Evolutionary conservation across 805 yeast species (phyloP).

Genomic region (Saccharomycopsis schoenii): DNA sequence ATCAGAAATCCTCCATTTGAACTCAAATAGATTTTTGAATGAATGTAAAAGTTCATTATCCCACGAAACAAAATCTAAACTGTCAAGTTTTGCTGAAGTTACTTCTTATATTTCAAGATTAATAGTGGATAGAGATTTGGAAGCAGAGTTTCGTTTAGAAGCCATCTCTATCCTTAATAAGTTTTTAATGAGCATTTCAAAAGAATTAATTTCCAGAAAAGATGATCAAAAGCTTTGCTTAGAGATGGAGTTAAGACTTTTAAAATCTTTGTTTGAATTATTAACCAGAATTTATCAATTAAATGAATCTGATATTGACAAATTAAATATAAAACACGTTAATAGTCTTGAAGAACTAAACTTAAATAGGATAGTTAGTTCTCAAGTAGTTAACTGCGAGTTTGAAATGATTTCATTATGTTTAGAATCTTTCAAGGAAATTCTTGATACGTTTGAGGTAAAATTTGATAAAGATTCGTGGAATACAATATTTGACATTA

Average conservation of each 20-base stretch:
- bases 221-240: not conserved
- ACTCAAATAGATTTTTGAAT: conserved; percentile 41
- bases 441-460: conserved; percentile 73
- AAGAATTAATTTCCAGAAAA: conserved; percentile 5
- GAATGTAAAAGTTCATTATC: conserved; percentile 5
- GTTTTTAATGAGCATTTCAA: conserved; percentile 28
- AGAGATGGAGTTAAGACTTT: conserved; percentile 9
- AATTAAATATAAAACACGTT: not conserved
- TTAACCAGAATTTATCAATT: not conserved
- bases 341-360: not conserved
- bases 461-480: conserved; percentile 51
- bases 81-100: not conserved
- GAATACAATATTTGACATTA: conserved; percentile 58
- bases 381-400: conserved; percentile 41
- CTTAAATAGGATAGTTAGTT: conserved; percentile 16
- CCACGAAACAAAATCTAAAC: not conserved
- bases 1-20: conserved; percentile 40
- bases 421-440: conserved; percentile 53
- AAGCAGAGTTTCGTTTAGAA: not conserved
- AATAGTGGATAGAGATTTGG: not conserved
- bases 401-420: conserved; percentile 56
- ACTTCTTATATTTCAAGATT: not conserved
- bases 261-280: conserved; percentile 2
- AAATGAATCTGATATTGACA: conserved; percentile 2
- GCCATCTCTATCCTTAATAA: conserved; percentile 36